These are phyloP conservation scores for Ceratocystis papillata DNA, from an alignment of 2,329 filamentous ascomycete species.

Conservation along the genomic window DNA sequence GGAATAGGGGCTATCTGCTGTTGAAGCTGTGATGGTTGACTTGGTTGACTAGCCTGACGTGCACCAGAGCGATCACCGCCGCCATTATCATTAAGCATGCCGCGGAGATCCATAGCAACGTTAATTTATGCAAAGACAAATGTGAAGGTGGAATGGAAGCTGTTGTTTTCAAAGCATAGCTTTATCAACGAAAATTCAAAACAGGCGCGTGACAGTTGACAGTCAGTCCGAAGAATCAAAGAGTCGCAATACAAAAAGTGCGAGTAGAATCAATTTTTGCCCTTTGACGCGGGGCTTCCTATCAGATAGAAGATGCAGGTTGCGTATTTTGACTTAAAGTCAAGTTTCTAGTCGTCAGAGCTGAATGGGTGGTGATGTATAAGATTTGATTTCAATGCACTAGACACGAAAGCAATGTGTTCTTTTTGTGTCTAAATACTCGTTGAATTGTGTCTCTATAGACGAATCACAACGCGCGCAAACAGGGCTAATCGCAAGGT, in stretches of 20 bases:
- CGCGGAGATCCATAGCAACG: conserved; percentile 41
- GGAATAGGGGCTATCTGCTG: conserved; percentile 29
- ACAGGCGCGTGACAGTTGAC: conserved; percentile 3
- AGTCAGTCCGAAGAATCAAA: not conserved
- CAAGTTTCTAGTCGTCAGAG: not conserved
- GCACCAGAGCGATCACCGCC: conserved; percentile 34
- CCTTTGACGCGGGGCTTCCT: not conserved
- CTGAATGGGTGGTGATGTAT: not conserved
- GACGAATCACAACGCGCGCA: conserved; percentile 2
- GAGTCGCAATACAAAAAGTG: not conserved
- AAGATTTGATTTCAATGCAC: not conserved
- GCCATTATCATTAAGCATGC: conserved; percentile 45
- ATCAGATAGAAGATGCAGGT: not conserved
- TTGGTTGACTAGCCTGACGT: conserved; percentile 25
- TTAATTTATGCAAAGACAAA: not conserved
- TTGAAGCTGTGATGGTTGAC: conserved; percentile 25
- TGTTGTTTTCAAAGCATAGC: conserved; percentile 5
- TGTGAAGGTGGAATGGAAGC: not conserved
- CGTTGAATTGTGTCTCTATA: not conserved
- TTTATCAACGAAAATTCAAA: not conserved
- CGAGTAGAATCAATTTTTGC: not conserved
- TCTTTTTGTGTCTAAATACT: not conserved
- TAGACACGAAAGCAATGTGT: not conserved
- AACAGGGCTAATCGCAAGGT: conserved; percentile 8
- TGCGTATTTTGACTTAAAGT: not conserved